Evolutionary conservation across 768 basidiomycete genomes (phyloP), one percentile per base, ranked within the genome.

Genomic region (Boletus subcaerulescens): DNA sequence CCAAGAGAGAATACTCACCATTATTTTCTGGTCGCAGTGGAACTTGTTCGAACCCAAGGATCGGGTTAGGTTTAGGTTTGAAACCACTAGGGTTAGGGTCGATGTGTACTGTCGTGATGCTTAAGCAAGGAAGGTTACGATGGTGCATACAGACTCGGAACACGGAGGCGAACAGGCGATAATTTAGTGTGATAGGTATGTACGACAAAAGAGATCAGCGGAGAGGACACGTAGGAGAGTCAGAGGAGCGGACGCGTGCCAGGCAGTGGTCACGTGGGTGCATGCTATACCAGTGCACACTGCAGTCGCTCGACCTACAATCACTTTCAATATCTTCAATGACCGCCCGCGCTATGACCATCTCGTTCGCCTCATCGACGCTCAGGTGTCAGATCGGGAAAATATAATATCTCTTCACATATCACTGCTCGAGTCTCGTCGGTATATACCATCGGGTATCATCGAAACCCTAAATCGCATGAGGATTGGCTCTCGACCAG

Each of bases 371-470:
- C 77, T 99, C 7, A 74, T 96, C 15, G 80, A 85, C 17, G 73
- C 74, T 17, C 69, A 69, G 43, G 58, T 65, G 2, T 76, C 79
- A 15, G 79, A 84, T 9, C 74, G 73, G 29, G 78, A 79, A 31
- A 53, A 59, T 5, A 0, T 74, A 79, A 6, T 80, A 80, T 1
- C 56, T 29, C 24, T 24, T 24, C 62, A 31, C 69, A 77, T n/a
- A 64, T 89, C 18, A 69, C 71, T 11, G 76, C 88, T 20, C 80
- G 79, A 22, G 76, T 75, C n/a, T 98, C 91, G 89, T 66, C 78
- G 74, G n/a, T 82, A 84, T 61, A 81, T 88, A 55, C 84, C n/a
- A n/a, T n/a, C n/a, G n/a, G n/a, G n/a, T n/a, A 80, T 93, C 52
- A 81, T 94, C 24, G 63, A 76, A 12, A 80, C 82, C 38, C 74